phyloP scores from a whole-genome alignment of 805 yeast species.

The Starmerella sirachaensis region DNA sequence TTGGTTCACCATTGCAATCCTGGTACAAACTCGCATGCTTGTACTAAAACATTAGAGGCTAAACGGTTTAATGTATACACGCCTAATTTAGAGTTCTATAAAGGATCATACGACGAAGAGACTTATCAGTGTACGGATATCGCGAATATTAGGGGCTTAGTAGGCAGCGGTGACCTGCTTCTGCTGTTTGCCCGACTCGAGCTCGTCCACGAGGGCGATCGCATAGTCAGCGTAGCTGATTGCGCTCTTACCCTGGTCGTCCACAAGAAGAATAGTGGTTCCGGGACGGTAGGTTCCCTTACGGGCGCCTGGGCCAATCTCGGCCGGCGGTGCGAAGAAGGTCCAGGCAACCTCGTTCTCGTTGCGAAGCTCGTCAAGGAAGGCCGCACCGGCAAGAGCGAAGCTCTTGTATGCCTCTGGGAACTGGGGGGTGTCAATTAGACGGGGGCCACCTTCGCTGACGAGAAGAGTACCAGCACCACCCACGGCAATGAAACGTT shows the following conservation, averaged over 20 bases:
- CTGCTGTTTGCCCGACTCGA: constrained; percentile 8
- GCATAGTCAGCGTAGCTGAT: constrained; percentile 17
- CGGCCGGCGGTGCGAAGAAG: constrained; percentile 11
- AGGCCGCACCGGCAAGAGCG: constrained; percentile 8
- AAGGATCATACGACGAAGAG: too few relatives aligned
- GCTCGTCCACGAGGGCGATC: constrained; percentile 15
- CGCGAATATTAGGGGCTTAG: constrained; percentile 1
- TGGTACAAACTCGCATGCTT: too few relatives aligned
- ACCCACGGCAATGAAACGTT: constrained; percentile 13
- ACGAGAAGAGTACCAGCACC: constrained; percentile 14
- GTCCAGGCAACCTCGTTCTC: constrained; percentile 14
- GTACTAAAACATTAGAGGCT: too few relatives aligned
- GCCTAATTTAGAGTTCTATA: too few relatives aligned
- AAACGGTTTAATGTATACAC: too few relatives aligned
- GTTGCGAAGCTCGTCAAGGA: constrained; percentile 1
- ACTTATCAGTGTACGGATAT: too few relatives aligned
- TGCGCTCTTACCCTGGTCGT: constrained; percentile 10
- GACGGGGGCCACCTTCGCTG: constrained; percentile 12
- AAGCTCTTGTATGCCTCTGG: constrained; percentile 9
- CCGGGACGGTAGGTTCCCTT: constrained; percentile 13
- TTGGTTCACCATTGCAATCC: too few relatives aligned
- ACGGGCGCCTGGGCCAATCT: constrained; percentile 8
- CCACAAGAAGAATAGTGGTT: constrained; percentile 5
- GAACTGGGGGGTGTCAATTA: constrained; percentile 13
- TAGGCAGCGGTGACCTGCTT: constrained; percentile 14